phyloP scores from a whole-genome alignment of 2,329 filamentous ascomycete genomes.

The Ascochyta rabiei region DNA sequence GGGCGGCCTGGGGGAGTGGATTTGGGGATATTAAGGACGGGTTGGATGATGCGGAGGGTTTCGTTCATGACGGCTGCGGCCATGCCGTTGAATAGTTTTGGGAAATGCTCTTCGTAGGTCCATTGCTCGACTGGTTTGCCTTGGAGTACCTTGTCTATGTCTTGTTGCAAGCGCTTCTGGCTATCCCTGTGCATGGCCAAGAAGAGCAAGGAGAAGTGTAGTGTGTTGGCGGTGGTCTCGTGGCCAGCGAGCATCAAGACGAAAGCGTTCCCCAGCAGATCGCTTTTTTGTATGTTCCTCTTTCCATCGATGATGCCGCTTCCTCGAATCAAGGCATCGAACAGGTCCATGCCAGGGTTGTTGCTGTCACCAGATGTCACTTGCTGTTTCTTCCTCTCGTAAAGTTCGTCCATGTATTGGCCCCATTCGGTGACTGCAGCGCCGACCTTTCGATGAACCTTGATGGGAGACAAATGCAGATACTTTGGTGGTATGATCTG shows the following conservation, averaged over 20 bases:
- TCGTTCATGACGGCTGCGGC: constrained; percentile 79
- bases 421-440: constrained; percentile 67
- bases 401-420: constrained; percentile 72
- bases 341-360: constrained; percentile 60
- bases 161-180: constrained; percentile 70
- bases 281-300: constrained; percentile 49
- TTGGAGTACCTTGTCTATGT: constrained; percentile 70
- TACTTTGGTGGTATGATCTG: constrained; percentile 65
- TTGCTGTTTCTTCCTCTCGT: constrained; percentile 65
- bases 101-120: constrained; percentile 73
- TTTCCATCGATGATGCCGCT: constrained; percentile 42
- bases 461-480: constrained; percentile 55
- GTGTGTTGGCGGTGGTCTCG: constrained; percentile 77
- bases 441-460: constrained; percentile 58
- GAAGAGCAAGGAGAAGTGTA: constrained; percentile 73
- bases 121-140: constrained; percentile 65
- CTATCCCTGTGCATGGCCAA: constrained; percentile 69
- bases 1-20: constrained; percentile 51
- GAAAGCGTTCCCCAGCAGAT: constrained; percentile 74
- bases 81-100: constrained; percentile 70
- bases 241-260: constrained; percentile 73
- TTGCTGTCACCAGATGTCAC: constrained; percentile 38
- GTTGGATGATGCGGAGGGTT: constrained; percentile 73
- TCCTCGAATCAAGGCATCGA: constrained; percentile 51
- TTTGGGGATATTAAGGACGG: constrained; percentile 76